Conservation (phyloP, 2,329 filamentous ascomycete genomes). For the Microdochium nivale region DNA sequence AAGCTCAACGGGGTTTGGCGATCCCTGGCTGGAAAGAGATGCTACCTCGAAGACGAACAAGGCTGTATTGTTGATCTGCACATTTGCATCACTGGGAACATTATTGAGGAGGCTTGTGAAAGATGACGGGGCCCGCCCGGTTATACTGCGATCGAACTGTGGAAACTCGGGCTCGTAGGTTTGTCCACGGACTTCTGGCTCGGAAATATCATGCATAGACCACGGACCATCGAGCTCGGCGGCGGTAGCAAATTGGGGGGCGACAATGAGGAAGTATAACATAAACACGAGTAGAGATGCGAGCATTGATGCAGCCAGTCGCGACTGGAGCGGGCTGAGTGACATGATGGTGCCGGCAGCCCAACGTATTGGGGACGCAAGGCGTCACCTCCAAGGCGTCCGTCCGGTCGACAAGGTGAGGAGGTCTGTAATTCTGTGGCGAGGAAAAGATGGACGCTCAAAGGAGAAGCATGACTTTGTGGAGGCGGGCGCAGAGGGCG, state of each 20-base stretch:
- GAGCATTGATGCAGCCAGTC: constrained; percentile 58
- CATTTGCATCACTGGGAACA: constrained; percentile 45
- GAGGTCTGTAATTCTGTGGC: too few species aligned
- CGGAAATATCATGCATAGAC: constrained; percentile 8
- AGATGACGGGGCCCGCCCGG: constrained; percentile 49
- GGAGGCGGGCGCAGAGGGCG: too few species aligned
- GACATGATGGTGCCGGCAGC: constrained; percentile 43
- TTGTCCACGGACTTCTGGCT: constrained; percentile 12
- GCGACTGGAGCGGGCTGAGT: constrained; percentile 62
- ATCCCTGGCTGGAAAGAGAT: constrained; percentile 35
- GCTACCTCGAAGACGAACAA: constrained; percentile 56
- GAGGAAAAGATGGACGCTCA: too few species aligned
- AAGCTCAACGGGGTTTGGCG: constrained; percentile 4
- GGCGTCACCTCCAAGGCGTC: too few species aligned
- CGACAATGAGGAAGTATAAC: constrained; percentile 52
- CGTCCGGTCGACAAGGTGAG: too few species aligned
- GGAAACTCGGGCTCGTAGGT: constrained; percentile 54
- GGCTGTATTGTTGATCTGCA: constrained; percentile 53
- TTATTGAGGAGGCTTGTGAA: constrained; percentile 57
- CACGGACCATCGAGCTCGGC: constrained; percentile 32
- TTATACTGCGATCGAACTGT: constrained; percentile 51
- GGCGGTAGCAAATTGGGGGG: constrained; percentile 53
- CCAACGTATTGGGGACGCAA: too few species aligned
- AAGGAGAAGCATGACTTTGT: too few species aligned
- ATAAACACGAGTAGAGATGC: constrained; percentile 51